phyloP scores from a whole-genome alignment of 2,329 filamentous ascomycete genomes.

The Diaporthe citrichinensis region DNA sequence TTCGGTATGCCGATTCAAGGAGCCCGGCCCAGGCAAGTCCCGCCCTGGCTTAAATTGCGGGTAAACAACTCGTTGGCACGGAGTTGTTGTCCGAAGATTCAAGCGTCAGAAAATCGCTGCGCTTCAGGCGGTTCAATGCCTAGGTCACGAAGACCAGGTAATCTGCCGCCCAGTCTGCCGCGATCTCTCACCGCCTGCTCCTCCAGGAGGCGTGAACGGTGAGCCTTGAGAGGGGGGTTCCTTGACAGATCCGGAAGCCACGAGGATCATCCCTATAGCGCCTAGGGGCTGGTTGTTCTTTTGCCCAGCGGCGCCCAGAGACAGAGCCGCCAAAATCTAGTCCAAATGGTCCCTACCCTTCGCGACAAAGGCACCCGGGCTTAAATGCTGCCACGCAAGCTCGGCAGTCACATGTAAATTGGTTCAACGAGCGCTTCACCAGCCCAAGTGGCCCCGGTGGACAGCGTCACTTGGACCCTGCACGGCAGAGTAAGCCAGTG shows the following conservation, averaged over 20 bases:
- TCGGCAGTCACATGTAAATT: conserved; percentile 30
- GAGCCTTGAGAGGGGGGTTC: conserved; percentile 20
- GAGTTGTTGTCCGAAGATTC: conserved; percentile 36
- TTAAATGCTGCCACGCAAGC: conserved; percentile 6
- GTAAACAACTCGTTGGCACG: conserved; percentile 20
- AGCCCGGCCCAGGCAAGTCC: conserved; percentile 11
- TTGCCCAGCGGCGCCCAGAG: neutral
- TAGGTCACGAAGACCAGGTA: neutral
- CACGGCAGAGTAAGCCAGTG: conserved; percentile 12
- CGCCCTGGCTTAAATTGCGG: conserved; percentile 28
- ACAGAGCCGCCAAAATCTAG: conserved; percentile 11
- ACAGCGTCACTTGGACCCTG: conserved; percentile 30
- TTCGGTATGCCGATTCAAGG: conserved; percentile 27
- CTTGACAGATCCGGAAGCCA: neutral
- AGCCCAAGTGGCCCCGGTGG: neutral
- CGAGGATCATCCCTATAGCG: conserved; percentile 15
- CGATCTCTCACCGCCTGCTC: conserved; percentile 21
- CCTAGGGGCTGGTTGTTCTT: neutral
- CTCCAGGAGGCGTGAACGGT: conserved; percentile 9
- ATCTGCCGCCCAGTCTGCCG: conserved; percentile 24
- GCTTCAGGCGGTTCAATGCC: conserved; percentile 27
- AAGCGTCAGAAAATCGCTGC: conserved; percentile 16
- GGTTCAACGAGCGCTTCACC: conserved; percentile 7
- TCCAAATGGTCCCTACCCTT: neutral
- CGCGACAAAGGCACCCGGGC: conserved; percentile 5